phyloP scores from a whole-genome alignment of 257 asterid genomes.

The Solanum tarapatanum region DNA sequence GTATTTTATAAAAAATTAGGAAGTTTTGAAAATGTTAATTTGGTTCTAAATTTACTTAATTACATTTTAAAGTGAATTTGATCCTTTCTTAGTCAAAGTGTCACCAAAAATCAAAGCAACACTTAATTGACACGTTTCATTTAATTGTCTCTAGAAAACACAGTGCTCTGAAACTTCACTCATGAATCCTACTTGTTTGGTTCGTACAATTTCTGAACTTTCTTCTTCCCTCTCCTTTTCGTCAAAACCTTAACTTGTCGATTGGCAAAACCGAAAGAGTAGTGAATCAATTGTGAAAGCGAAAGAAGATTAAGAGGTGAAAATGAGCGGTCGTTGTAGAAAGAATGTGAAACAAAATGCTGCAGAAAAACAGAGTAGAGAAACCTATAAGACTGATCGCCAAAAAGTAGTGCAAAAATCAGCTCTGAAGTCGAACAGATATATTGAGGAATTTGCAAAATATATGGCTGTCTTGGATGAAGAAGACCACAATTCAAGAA shows the following conservation, averaged over 20 bases:
- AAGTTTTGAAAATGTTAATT: too few species aligned
- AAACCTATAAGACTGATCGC: neutral
- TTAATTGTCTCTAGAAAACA: too few species aligned
- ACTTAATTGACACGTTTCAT: too few species aligned
- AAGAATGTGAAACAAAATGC: neutral
- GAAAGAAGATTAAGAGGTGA: neutral
- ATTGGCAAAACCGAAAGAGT: neutral
- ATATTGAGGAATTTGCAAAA: neutral
- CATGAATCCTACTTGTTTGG: neutral
- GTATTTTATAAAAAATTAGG: too few species aligned
- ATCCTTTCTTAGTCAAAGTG: too few species aligned
- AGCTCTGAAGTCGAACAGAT: neutral
- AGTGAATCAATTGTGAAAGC: neutral
- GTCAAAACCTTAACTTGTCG: neutral
- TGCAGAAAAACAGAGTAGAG: neutral
- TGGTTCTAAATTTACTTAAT: too few species aligned
- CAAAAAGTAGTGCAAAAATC: neutral
- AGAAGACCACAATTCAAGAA: neutral
- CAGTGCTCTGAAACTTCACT: too few species aligned
- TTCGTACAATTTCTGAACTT: too few species aligned
- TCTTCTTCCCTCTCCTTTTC: neutral
- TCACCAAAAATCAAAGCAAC: too few species aligned
- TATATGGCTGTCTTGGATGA: neutral
- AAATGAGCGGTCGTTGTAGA: neutral
- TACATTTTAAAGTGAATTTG: too few species aligned